Evolutionary conservation across 2,329 filamentous ascomycete genomes (phyloP).

Genomic region (Cladorrhinum sp.): DNA sequence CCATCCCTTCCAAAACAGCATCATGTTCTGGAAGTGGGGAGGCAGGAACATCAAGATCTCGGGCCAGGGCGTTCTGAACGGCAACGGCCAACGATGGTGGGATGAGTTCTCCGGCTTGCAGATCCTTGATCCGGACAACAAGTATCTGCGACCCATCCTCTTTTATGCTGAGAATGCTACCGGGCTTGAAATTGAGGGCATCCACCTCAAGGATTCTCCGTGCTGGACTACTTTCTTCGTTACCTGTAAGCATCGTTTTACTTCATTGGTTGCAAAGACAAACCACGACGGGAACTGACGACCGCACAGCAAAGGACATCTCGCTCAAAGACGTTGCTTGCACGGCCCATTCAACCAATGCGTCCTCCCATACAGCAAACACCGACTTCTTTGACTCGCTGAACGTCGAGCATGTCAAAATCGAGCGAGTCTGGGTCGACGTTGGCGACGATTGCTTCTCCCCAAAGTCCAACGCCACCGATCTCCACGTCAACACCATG

Average conservation of each 20-base stretch:
- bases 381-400: constrained; percentile 62
- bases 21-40: constrained; percentile 64
- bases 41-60: constrained; percentile 60
- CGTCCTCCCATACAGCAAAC: constrained; percentile 51
- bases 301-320: constrained; percentile 44
- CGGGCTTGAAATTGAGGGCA: constrained; percentile 54
- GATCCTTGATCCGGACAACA: constrained; percentile 52
- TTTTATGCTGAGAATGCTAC: constrained; percentile 62
- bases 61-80: constrained; percentile 55
- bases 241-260: constrained; percentile 39
- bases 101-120: constrained; percentile 41
- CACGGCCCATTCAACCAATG: constrained; percentile 49
- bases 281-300: not conserved
- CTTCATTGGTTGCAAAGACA: no score
- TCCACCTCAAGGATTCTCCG: constrained; percentile 58
- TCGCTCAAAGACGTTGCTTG: constrained; percentile 53
- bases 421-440: constrained; percentile 50
- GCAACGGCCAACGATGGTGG: constrained; percentile 49
- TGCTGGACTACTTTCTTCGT: constrained; percentile 65
- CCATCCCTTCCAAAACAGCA: constrained; percentile 47
- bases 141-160: constrained; percentile 56
- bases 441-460: constrained; percentile 62
- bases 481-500: constrained; percentile 57
- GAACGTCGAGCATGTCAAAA: constrained; percentile 52
- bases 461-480: constrained; percentile 57